Evolutionary conservation across 169 alveolate genomes (phyloP).

Genomic region (Besnoitia besnoiti): DNA sequence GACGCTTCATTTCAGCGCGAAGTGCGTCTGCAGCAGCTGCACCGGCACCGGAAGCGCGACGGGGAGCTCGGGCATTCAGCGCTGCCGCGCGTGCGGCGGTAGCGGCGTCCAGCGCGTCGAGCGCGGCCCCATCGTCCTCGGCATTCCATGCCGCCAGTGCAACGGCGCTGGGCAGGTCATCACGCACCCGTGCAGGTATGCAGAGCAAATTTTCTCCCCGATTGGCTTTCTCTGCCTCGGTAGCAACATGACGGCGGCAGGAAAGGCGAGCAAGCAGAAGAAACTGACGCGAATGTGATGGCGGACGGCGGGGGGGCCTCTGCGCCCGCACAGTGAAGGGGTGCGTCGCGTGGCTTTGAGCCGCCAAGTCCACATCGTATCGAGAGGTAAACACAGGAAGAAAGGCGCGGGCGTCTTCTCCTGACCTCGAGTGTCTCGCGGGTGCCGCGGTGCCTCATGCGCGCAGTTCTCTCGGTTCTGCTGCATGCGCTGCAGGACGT

Average conservation of each 20-base stretch:
- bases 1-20: constrained; percentile 53
- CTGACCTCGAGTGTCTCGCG: too few species aligned
- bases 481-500: constrained; percentile 42
- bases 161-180: constrained; percentile 86
- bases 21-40: constrained; percentile 64
- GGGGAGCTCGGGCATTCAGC: constrained; percentile 37
- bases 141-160: constrained; percentile 88
- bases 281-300: too few species aligned
- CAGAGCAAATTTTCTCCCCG: background rate
- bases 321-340: too few species aligned
- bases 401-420: too few species aligned
- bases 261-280: background rate
- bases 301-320: too few species aligned
- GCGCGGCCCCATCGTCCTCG: constrained; percentile 86
- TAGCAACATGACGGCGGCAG: background rate
- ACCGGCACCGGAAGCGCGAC: constrained; percentile 68
- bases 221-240: background rate
- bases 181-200: constrained; percentile 79
- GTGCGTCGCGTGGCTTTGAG: too few species aligned
- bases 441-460: too few species aligned
- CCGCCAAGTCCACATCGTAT: too few species aligned
- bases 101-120: constrained; percentile 72
- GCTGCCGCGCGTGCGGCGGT: constrained; percentile 55
- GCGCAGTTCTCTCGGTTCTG: background rate
- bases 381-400: too few species aligned